These are phyloP conservation scores for Tillandsia fasciculata DNA, from an alignment of 176 grass and related monocot genomes.

Conservation along the genomic window DNA sequence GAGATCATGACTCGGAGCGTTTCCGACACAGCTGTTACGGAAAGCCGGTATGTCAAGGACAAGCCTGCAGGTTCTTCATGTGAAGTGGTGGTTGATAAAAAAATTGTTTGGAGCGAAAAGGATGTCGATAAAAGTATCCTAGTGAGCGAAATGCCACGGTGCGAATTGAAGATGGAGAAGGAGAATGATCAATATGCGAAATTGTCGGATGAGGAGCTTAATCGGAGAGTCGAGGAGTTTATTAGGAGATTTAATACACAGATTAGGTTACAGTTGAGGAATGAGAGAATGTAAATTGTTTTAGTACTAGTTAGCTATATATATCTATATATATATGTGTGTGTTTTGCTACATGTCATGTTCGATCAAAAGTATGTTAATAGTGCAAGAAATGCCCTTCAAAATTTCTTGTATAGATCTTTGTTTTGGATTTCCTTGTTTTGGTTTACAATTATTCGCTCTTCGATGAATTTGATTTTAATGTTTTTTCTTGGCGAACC, in stretches of 20 bases:
- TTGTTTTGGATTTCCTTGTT: too few species aligned
- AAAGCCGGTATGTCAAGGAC: background rate
- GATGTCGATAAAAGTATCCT: background rate
- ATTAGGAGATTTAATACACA: constrained; percentile 68
- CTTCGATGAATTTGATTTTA: too few species aligned
- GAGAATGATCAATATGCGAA: constrained; percentile 33
- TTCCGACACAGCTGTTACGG: too few species aligned
- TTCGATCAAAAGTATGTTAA: background rate
- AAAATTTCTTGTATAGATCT: too few species aligned
- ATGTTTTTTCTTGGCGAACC: too few species aligned
- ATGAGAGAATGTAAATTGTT: background rate
- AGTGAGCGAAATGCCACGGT: background rate
- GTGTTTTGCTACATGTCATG: background rate
- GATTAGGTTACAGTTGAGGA: constrained; percentile 30
- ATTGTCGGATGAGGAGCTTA: constrained; percentile 77
- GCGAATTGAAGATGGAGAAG: constrained; percentile 9
- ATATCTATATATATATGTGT: too few species aligned
- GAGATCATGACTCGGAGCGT: too few species aligned
- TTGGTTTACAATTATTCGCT: too few species aligned
- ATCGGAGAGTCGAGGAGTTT: constrained; percentile 75
- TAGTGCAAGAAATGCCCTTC: background rate
- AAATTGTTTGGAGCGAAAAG: background rate
- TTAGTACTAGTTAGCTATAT: background rate
- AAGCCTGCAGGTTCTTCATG: background rate
- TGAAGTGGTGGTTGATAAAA: background rate